These are phyloP conservation scores for Lecanicillium sp. DNA, from an alignment of 2,329 filamentous ascomycete species.

Conservation along the genomic window DNA sequence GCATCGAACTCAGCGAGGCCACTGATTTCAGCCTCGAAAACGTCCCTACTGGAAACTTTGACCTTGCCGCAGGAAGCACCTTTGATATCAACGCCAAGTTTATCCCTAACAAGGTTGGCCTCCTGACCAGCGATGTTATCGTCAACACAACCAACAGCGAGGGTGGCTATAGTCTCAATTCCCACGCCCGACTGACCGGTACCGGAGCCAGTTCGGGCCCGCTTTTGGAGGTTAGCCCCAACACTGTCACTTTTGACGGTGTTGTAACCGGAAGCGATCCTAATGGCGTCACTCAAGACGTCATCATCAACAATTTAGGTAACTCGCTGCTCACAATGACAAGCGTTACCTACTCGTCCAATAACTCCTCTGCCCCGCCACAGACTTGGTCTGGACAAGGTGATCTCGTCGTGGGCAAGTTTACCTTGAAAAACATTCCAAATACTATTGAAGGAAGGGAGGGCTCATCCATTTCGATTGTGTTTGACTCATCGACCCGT, in stretches of 20 bases:
- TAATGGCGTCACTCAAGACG: constrained; percentile 30
- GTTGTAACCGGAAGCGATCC: constrained; percentile 34
- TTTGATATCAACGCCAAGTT: constrained; percentile 38
- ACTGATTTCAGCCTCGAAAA: constrained; percentile 28
- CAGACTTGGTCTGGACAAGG: constrained; percentile 25
- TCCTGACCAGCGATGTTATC: constrained; percentile 36
- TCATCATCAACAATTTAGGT: constrained; percentile 42
- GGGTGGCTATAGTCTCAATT: constrained; percentile 36
- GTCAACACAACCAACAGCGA: constrained; percentile 38
- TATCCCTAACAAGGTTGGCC: constrained; percentile 35
- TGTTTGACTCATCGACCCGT: constrained; percentile 34
- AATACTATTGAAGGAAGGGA: constrained; percentile 30
- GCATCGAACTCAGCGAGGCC: constrained; percentile 23
- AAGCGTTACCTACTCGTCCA: constrained; percentile 33
- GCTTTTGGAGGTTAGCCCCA: constrained; percentile 38
- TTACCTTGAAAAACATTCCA: constrained; percentile 39
- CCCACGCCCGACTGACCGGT: constrained; percentile 38
- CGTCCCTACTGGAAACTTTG: constrained; percentile 21
- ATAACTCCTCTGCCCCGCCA: constrained; percentile 36
- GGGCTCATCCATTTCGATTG: constrained; percentile 31
- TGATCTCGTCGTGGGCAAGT: constrained; percentile 34
- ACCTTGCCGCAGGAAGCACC: constrained; percentile 23
- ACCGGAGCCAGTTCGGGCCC: constrained; percentile 36
- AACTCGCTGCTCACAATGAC: constrained; percentile 34
- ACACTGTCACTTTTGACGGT: constrained; percentile 38